Conservation (phyloP, 495 filamentous ascomycete genomes). For the Podospora pseudopauciseta region DNA sequence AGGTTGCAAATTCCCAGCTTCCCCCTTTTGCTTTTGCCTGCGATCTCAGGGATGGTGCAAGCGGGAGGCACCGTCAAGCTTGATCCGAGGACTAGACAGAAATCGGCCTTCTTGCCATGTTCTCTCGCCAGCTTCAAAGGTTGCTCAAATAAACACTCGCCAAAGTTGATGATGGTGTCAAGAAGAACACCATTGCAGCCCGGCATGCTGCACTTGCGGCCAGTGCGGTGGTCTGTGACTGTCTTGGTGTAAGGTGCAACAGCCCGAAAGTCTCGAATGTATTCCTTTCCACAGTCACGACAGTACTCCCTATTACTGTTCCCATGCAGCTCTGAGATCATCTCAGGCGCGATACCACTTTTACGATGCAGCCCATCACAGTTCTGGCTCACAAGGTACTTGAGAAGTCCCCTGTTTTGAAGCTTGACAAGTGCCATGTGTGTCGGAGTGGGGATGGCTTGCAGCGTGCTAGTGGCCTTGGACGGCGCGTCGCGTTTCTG, state of each 20-base stretch:
- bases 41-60: slow-evolving; percentile 38
- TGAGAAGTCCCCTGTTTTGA: slow-evolving; percentile 39
- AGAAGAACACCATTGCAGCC: slow-evolving; percentile 33
- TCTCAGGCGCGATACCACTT: slow-evolving; percentile 43
- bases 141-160: slow-evolving; percentile 33
- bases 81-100: slow-evolving; percentile 45
- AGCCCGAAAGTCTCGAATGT: slow-evolving; percentile 46
- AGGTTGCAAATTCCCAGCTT: slow-evolving; percentile 46
- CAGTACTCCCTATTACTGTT: slow-evolving; percentile 48
- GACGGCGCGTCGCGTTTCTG: slow-evolving; percentile 34
- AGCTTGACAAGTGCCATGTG: slow-evolving; percentile 50
- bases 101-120: slow-evolving; percentile 39
- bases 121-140: slow-evolving; percentile 31
- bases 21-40: slow-evolving; percentile 27
- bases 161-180: slow-evolving; percentile 48
- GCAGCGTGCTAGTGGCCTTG: slow-evolving; percentile 33
- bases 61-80: slow-evolving; percentile 44
- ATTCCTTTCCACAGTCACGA: slow-evolving; percentile 44
- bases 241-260: slow-evolving; percentile 43
- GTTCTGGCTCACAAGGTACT: slow-evolving; percentile 46
- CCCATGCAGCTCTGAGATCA: slow-evolving; percentile 44
- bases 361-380: slow-evolving; percentile 46
- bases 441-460: slow-evolving; percentile 43
- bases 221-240: slow-evolving; percentile 44
- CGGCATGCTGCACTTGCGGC: slow-evolving; percentile 35